These are phyloP conservation scores for Prunus yedoensis DNA, from an alignment of 331 rosid species.

Conservation along the genomic window DNA sequence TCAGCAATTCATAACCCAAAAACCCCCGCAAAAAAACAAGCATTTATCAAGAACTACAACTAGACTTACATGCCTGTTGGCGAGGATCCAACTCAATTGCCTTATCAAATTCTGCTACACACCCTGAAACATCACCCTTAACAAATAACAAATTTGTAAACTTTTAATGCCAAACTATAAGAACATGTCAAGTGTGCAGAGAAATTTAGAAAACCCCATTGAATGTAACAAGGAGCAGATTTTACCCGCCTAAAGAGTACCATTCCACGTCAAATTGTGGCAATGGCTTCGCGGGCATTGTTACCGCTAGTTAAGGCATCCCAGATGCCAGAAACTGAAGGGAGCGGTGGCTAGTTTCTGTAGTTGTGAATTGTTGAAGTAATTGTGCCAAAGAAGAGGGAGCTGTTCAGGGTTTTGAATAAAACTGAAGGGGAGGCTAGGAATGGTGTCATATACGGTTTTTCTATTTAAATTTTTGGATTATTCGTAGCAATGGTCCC, in stretches of 20 bases:
- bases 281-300: constrained; percentile 60
- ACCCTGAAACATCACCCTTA: constrained; percentile 74
- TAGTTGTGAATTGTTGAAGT: too few relatives aligned
- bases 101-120: constrained; percentile 70
- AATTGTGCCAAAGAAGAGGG: too few relatives aligned
- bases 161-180: not conserved
- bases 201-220: not conserved
- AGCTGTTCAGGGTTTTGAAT: too few relatives aligned
- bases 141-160: constrained; percentile 4
- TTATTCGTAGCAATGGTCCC: too few relatives aligned
- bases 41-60: not conserved
- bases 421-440: too few relatives aligned
- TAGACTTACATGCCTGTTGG: constrained; percentile 83
- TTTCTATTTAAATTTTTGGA: too few relatives aligned
- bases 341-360: constrained; percentile 8
- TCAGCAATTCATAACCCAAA: not conserved
- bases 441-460: too few relatives aligned
- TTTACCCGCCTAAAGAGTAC: constrained; percentile 63
- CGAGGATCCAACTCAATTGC: constrained; percentile 88
- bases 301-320: constrained; percentile 71
- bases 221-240: not conserved
- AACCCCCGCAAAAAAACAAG: not conserved
- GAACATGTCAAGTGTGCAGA: not conserved
- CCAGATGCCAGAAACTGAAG: constrained; percentile 82
- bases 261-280: constrained; percentile 79